Conservation (phyloP, 2,329 filamentous ascomycete species). For the Nothopassalora personata region DNA sequence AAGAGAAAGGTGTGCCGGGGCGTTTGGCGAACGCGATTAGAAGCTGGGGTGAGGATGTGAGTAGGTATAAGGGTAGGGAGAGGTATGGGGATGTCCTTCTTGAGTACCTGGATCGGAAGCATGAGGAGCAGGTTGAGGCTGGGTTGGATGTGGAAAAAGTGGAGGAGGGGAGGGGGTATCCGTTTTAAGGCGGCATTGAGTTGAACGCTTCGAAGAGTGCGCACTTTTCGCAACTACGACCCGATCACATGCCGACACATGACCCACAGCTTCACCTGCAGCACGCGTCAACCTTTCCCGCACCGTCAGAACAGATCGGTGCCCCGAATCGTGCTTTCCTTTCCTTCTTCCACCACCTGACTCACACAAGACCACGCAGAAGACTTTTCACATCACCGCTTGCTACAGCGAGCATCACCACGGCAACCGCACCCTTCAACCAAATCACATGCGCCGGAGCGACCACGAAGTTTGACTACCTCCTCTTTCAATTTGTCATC, state of each 20-base stretch:
- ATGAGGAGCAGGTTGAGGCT: constrained; percentile 64
- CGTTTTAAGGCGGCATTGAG: constrained; percentile 37
- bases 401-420: no score
- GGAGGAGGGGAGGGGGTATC: constrained; percentile 58
- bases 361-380: no score
- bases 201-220: neutral
- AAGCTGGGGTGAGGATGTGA: constrained; percentile 76
- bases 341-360: no score
- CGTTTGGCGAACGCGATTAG: constrained; percentile 70
- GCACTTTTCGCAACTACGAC: neutral
- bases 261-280: neutral
- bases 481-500: no score
- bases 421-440: no score
- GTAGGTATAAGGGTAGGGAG: constrained; percentile 70
- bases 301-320: no score
- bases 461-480: no score
- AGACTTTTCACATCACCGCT: no score
- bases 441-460: no score
- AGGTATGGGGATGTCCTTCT: constrained; percentile 68
- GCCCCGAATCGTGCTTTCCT: no score
- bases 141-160: constrained; percentile 60
- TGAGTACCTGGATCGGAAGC: constrained; percentile 69
- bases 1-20: constrained; percentile 72
- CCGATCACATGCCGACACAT: neutral
- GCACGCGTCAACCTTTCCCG: neutral